Conservation (phyloP, 331 rosid species). For the Arachis monticola region DNA sequence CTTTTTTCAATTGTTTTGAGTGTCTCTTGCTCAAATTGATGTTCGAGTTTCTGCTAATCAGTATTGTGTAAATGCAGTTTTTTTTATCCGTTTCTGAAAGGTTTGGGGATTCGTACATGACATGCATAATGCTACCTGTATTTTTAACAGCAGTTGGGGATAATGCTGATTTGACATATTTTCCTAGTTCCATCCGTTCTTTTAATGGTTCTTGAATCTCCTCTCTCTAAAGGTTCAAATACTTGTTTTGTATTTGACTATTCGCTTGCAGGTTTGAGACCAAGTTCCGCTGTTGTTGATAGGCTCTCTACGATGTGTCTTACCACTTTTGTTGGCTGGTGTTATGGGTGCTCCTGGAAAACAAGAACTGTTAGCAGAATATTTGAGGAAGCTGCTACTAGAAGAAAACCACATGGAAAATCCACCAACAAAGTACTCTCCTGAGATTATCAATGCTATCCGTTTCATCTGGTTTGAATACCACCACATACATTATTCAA, state of each 20-base stretch:
- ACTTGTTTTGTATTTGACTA: constrained; percentile 36
- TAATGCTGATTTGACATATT: constrained; percentile 55
- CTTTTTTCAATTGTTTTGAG: constrained; percentile 84
- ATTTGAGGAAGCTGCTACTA: constrained; percentile 61
- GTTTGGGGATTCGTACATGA: constrained; percentile 73
- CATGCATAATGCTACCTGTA: constrained; percentile 48
- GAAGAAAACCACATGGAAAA: too few species aligned
- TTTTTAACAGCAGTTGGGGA: constrained; percentile 94
- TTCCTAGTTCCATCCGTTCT: constrained; percentile 63
- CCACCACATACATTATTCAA: too few species aligned
- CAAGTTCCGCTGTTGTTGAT: constrained; percentile 29
- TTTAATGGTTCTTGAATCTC: constrained; percentile 36
- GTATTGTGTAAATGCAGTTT: constrained; percentile 58
- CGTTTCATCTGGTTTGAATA: too few species aligned
- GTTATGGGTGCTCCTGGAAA: constrained; percentile 81
- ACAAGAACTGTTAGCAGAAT: constrained; percentile 55
- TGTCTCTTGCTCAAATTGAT: too few species aligned
- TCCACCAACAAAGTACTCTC: too few species aligned
- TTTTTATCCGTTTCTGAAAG: constrained; percentile 72
- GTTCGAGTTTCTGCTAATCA: too few species aligned
- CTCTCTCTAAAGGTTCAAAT: constrained; percentile 52
- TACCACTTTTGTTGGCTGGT: constrained; percentile 61
- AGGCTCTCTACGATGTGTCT: constrained; percentile 4
- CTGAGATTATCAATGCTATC: too few species aligned
- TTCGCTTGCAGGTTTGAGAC: constrained; percentile 59